phyloP scores from a whole-genome alignment of 1,284 basidiomycete genomes.

The Vanrija humicola region DNA sequence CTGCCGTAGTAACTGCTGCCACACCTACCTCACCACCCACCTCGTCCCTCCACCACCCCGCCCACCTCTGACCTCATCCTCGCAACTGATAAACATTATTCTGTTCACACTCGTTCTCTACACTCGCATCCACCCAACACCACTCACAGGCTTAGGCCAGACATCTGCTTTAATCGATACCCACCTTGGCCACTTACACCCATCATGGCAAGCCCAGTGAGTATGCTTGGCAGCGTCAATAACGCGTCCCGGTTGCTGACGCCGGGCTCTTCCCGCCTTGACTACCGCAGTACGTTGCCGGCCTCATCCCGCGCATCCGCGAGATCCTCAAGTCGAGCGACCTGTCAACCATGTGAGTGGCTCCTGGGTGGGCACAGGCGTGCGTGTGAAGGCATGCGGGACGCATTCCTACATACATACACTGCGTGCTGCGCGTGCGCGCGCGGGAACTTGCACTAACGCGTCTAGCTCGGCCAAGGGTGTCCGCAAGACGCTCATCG shows the following conservation, averaged over 20 bases:
- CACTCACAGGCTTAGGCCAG: no score
- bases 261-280: no score
- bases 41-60: no score
- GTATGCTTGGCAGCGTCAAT: background rate
- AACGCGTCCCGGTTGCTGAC: background rate
- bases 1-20: no score
- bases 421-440: background rate
- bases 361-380: no score
- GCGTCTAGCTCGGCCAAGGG: conserved; percentile 43
- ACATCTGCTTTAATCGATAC: background rate
- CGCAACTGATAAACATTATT: no score
- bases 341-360: conserved; percentile 33
- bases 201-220: background rate
- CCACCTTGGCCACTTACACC: background rate
- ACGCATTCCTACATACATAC: no score
- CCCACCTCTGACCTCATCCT: no score
- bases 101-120: no score
- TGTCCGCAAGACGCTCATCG: conserved; percentile 43
- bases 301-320: conserved; percentile 31
- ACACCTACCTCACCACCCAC: no score
- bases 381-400: background rate
- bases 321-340: conserved; percentile 31
- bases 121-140: background rate
- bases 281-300: conserved; percentile 21
- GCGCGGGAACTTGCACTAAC: conserved; percentile 1